A percentile compares a stretch with the other conserved stretches of the same genome.
Conservation (phyloP, 1,139 yeast species). For the Yamadazyma atmosphaerica region DNA sequence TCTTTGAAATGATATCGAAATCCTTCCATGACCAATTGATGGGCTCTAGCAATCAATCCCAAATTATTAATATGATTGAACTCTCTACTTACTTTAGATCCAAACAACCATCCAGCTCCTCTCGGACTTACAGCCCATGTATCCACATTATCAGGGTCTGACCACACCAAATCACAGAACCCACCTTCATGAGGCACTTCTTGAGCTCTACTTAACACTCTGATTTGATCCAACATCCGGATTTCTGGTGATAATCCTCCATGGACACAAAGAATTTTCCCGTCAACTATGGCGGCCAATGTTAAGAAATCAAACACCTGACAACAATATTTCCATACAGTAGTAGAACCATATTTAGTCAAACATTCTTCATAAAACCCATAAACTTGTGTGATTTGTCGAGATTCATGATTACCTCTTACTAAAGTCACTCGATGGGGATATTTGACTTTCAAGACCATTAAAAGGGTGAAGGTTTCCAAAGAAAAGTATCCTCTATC, state of each 20-base stretch:
- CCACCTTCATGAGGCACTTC: conserved; percentile 99
- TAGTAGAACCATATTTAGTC: conserved; percentile 90
- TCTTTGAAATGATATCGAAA: conserved; percentile 93
- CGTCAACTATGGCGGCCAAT: conserved; percentile 92
- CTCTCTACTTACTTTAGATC: conserved; percentile 88
- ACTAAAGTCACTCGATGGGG: conserved; percentile 87
- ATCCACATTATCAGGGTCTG: conserved; percentile 96
- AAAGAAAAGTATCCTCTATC: conserved; percentile 94
- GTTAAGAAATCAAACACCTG: conserved; percentile 94
- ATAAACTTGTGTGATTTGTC: conserved; percentile 95
- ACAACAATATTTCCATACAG: conserved; percentile 97
- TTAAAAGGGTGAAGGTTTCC: conserved; percentile 87
- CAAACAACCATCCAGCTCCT: conserved; percentile 98
- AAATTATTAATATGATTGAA: conserved; percentile 91
- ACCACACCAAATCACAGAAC: conserved; percentile 95
- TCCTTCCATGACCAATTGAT: conserved; percentile 98
- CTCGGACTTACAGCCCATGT: conserved; percentile 99
- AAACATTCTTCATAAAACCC: conserved; percentile 92
- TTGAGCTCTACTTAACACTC: conserved; percentile 95
- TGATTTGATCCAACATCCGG: conserved; percentile 92
- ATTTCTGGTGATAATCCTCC: conserved; percentile 98
- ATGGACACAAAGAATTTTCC: conserved; percentile 89
- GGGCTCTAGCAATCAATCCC: conserved; percentile 90
- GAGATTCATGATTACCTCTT: conserved; percentile 90
- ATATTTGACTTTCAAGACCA: conserved; percentile 86